Evolutionary conservation across 768 basidiomycete genomes (phyloP).

Genomic region (Imleria badia): DNA sequence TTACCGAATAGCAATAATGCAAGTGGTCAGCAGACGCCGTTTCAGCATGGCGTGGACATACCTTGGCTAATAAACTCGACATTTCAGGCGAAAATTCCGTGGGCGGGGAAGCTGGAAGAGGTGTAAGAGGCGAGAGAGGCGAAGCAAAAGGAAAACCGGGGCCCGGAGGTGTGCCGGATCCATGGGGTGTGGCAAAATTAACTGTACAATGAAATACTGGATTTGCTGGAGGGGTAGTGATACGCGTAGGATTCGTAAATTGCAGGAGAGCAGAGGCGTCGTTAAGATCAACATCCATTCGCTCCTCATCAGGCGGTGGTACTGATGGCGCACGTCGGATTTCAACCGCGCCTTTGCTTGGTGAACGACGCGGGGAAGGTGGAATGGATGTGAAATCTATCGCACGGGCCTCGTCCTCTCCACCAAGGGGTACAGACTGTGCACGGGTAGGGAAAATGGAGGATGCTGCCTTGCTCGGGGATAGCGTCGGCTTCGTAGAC

Average conservation of each 20-base stretch:
- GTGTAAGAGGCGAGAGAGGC: constrained; percentile 49
- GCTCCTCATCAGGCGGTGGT: constrained; percentile 18
- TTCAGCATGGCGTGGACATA: constrained; percentile 10
- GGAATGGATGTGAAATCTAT: constrained; percentile 25
- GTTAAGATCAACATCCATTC: constrained; percentile 26
- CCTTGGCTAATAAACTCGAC: constrained; percentile 16
- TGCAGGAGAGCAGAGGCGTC: constrained; percentile 18
- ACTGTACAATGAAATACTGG: constrained; percentile 22
- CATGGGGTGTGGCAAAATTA: constrained; percentile 30
- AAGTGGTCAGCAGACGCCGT: neutral
- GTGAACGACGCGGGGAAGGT: constrained; percentile 29
- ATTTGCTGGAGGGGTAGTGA: constrained; percentile 5
- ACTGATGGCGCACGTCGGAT: constrained; percentile 27
- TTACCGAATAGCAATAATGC: neutral
- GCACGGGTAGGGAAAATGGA: constrained; percentile 23
- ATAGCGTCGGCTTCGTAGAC: constrained; percentile 22
- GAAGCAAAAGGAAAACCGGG: constrained; percentile 5
- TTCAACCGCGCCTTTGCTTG: constrained; percentile 19
- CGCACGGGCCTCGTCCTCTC: constrained; percentile 8
- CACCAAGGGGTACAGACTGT: constrained; percentile 30
- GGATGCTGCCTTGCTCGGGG: constrained; percentile 10
- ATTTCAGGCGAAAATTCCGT: constrained; percentile 5
- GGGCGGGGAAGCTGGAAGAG: constrained; percentile 49
- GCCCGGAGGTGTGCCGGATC: neutral
- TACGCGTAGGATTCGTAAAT: constrained; percentile 20